Evolutionary conservation across 805 yeast species (phyloP).

Genomic region (Candida multigemmis): DNA sequence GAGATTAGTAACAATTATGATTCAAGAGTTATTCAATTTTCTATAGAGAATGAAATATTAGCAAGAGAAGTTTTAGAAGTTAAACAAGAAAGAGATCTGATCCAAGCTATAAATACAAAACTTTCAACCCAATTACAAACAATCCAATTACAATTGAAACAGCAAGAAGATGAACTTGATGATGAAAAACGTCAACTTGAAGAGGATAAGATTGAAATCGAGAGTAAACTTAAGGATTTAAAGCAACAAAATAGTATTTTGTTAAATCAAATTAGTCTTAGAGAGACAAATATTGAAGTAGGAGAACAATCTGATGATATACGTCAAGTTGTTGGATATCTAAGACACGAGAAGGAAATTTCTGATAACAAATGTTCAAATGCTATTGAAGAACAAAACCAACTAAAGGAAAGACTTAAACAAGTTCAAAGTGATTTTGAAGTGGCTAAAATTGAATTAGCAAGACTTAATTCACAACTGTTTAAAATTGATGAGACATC

Average conservation of each 20-base stretch:
- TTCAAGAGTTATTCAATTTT: constrained; percentile 45
- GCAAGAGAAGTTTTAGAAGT: constrained; percentile 18
- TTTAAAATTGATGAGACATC: constrained; percentile 16
- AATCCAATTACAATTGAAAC: constrained; percentile 6
- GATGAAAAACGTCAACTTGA: constrained; percentile 14
- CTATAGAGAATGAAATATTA: constrained; percentile 45
- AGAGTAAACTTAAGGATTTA: constrained; percentile 43
- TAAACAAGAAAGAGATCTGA: constrained; percentile 9
- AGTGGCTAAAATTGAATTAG: constrained; percentile 40
- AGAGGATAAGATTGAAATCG: constrained; percentile 31
- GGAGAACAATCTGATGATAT: constrained; percentile 10
- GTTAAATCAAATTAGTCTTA: constrained; percentile 55
- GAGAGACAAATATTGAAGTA: constrained; percentile 6
- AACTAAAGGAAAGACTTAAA: too few species aligned
- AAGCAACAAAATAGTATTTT: constrained; percentile 60
- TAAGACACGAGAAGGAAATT: constrained; percentile 71
- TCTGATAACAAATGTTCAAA: constrained; percentile 46
- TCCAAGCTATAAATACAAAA: constrained; percentile 6
- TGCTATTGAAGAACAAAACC: constrained; percentile 37
- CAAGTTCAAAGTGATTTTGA: constrained; percentile 41
- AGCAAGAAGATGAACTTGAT: constrained; percentile 10
- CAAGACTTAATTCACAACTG: constrained; percentile 12
- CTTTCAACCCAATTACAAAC: constrained; percentile 6
- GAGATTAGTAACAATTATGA: constrained; percentile 41
- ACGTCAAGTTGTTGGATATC: constrained; percentile 45